Percentiles rank a stretch among this genome's conserved stretches.
Conservation (phyloP, 306 rosid species). For the Glycine tomentella region DNA sequence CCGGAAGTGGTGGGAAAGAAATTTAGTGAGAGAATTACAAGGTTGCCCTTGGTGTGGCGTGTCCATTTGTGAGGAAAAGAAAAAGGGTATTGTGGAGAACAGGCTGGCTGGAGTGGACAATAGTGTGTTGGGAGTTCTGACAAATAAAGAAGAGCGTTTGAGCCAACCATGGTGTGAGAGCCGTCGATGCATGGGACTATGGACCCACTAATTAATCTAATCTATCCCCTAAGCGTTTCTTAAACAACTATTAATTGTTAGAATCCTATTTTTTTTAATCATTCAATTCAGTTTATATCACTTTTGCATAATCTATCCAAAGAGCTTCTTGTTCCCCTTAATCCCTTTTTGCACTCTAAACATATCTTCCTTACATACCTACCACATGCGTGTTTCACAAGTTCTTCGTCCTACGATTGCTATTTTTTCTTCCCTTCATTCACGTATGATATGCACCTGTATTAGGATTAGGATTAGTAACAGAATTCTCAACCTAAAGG, state of each 20-base stretch:
- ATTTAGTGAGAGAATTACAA: background rate
- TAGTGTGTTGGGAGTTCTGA: constrained; percentile 30
- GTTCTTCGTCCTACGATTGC: too few species aligned
- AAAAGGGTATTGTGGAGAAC: constrained; percentile 48
- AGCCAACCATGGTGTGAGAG: constrained; percentile 13
- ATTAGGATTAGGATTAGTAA: background rate
- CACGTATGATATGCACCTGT: too few species aligned
- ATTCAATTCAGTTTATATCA: too few species aligned
- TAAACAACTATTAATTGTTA: too few species aligned
- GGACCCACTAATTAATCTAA: constrained; percentile 29
- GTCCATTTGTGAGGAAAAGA: constrained; percentile 35
- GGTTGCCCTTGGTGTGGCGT: constrained; percentile 21
- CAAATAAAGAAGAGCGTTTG: constrained; percentile 37
- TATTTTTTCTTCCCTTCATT: too few species aligned
- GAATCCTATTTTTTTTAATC: too few species aligned
- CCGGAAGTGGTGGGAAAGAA: background rate
- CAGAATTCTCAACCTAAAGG: background rate
- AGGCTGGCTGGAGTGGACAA: constrained; percentile 53
- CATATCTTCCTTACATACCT: too few species aligned
- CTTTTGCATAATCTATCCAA: too few species aligned
- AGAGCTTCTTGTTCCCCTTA: too few species aligned
- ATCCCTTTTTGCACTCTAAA: too few species aligned
- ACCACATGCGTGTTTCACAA: too few species aligned
- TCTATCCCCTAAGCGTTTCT: background rate
- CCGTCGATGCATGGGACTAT: background rate